phyloP scores from a whole-genome alignment of 2,329 filamentous ascomycete genomes.

The Colletotrichum trifolii region DNA sequence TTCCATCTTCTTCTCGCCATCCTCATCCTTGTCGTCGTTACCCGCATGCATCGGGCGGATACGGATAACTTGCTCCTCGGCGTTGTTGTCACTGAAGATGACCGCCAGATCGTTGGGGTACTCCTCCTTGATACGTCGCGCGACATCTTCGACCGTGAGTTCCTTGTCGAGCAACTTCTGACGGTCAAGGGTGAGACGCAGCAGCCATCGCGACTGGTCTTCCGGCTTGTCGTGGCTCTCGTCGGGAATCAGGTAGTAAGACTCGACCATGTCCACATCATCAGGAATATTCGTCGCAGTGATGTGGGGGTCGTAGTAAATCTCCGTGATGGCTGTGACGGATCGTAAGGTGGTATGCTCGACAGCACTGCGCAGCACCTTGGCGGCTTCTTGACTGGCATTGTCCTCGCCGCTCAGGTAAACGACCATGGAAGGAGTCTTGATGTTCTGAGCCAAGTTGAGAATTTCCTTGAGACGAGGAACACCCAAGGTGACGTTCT shows the following conservation, averaged over 20 bases:
- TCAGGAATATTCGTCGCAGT: constrained; percentile 85
- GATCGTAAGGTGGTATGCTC: constrained; percentile 95
- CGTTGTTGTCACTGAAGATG: constrained; percentile 98
- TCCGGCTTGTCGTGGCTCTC: constrained; percentile 72
- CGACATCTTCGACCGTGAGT: constrained; percentile 90
- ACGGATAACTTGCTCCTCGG: constrained; percentile 93
- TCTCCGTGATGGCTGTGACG: constrained; percentile 91
- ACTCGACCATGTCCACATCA: constrained; percentile 94
- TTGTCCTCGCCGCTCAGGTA: constrained; percentile 73
- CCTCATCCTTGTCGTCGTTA: constrained; percentile 79
- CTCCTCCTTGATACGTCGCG: constrained; percentile 86
- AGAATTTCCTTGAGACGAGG: constrained; percentile 99
- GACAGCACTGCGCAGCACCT: constrained; percentile 85
- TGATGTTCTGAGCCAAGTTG: constrained; percentile 97
- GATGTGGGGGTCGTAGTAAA: constrained; percentile 96
- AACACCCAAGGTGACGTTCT: constrained; percentile 99
- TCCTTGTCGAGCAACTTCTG: constrained; percentile 96
- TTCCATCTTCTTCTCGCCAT: constrained; percentile 70
- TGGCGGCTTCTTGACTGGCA: constrained; percentile 81
- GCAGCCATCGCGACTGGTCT: constrained; percentile 91
- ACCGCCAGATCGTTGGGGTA: constrained; percentile 88
- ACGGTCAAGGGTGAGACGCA: constrained; percentile 92
- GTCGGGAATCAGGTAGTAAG: constrained; percentile 94
- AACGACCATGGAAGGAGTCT: constrained; percentile 97
- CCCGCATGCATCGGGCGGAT: constrained; percentile 81